Base-by-base conservation (phyloP, 225 moss, liverwort and hornwort species). In the Sphagnum contortum region DNA sequence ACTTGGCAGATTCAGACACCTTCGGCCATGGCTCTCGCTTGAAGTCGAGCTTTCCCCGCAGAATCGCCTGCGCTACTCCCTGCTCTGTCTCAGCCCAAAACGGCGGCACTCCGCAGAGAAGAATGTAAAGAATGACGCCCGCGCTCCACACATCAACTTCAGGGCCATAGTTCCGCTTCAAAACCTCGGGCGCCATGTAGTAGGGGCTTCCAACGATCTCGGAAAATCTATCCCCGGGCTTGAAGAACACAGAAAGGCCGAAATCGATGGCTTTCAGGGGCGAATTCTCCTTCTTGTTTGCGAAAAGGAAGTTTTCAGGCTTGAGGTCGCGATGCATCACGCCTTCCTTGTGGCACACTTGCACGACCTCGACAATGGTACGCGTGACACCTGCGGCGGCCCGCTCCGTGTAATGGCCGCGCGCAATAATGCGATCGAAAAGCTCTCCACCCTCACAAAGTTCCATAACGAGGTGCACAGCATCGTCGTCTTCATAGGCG, bases 211-310 rank as follows among this genome's bases (percentile, higher is more conserved):
- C 29, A 1, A 29, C 29, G 29, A 29, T 29, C 29, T 29, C 29
- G 29, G 29, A 29, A 29, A 29, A 29, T 29, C 29, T 29, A 29
- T 29, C 29, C 29, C 29, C 29, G 29, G 29, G 29, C 29, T 29
- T 29, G 29, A 29, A 29, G 29, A 29, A 29, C 29, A 29, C 29
- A 29, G 29, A 29, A 29, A 79, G 54, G n/a, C 79, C 79, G 44
- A 79, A 79, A 73, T 75, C 79, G 74, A 79, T 75, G 45, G 75
- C 71, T 65, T 79, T 79, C 51, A 75, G 46, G 7, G 79, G 69
- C 44, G 79, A 61, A 59, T 75, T 58, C 62, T 66, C 65, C 44
- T 60, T 68, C 14, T 49, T 56, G 5, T 74, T 75, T 49, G 75
- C 68, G 49, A 71, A 79, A 6, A 79, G 54, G 44, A 74, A 79